Conservation (phyloP, 768 basidiomycete species). For the Russula vinacea region DNA sequence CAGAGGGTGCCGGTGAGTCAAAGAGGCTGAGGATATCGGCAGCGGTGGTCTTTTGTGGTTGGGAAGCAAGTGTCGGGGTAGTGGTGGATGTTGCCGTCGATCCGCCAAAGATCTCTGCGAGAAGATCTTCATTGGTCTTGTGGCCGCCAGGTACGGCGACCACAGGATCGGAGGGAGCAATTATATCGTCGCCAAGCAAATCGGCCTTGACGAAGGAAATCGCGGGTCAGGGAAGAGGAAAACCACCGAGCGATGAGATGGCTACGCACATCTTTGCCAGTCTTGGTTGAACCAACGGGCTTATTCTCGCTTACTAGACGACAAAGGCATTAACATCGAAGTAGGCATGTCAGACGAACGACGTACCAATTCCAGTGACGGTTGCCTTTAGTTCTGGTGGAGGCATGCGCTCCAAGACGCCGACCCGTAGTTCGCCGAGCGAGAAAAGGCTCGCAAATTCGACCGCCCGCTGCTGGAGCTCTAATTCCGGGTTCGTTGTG, state of each 20-base stretch:
- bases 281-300: conserved; percentile 86
- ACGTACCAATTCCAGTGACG: conserved; percentile 85
- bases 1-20: conserved; percentile 44
- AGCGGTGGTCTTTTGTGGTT: conserved; percentile 55
- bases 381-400: conserved; percentile 97
- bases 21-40: conserved; percentile 94
- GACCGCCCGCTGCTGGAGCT: conserved; percentile 92
- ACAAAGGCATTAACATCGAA: neutral
- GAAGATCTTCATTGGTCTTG: conserved; percentile 77
- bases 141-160: conserved; percentile 43
- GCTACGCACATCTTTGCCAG: conserved; percentile 60
- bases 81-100: conserved; percentile 38
- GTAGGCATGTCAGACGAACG: neutral
- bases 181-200: conserved; percentile 76
- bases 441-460: conserved; percentile 88
- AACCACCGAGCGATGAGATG: neutral
- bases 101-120: conserved; percentile 89
- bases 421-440: conserved; percentile 68
- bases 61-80: conserved; percentile 36
- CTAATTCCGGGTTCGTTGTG: conserved; percentile 85
- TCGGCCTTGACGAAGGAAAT: conserved; percentile 46
- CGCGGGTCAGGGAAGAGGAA: conserved; percentile 10
- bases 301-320: conserved; percentile 87
- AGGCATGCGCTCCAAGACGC: conserved; percentile 98
- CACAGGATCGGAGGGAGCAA: conserved; percentile 39